Base-by-base conservation (phyloP, 148 eudicot genomes). In the Amaranthus hypochondriacus region DNA sequence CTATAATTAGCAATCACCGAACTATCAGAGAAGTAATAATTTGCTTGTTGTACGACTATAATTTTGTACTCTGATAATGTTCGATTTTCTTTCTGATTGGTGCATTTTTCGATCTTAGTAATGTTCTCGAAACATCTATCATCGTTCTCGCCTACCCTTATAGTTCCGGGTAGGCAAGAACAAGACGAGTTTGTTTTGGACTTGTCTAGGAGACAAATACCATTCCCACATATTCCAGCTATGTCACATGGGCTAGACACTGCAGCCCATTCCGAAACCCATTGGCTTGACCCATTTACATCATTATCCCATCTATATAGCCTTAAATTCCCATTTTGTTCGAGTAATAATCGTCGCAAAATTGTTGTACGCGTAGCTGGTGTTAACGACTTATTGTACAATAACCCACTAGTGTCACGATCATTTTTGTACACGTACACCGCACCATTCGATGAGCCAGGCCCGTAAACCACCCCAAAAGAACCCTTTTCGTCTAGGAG, bases 221-320 rank as follows among this genome's bases (percentile, higher is more conserved):
- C 98, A 69, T 92, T 89, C 47, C 98, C 98, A 58, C 98, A 94
- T 44, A 84, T 78, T 0, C 97, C 98, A 6, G 98, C 96, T 48
- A 94, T 91, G 69, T 83, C 88, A 76, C 98, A 94, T 0, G 97
- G 97, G 73, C 90, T 87, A 4, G 98, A 89, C 42, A 91, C 92
- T 0, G 98, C 93, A 0, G 96, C 97, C 97, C 97, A 94, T 67
- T 94, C 97, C 0, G 96, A 44, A 2, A 94, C 93, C 98, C 98
- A 94, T 75, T 88, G 96, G 0, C 85, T 79, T 4, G 97, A 87
- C 14, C 92, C 94, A 70, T 94, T 94, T 2, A 88, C 86, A 49
- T 90, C 83, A 12, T 88, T 82, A 64, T 91, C 97, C 93, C 93
- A 94, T 62, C 88, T 70, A 46, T 94, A 94, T 44, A 89, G 51